Conservation (phyloP, 2,329 filamentous ascomycete genomes). For the Aspergillus sp. region DNA sequence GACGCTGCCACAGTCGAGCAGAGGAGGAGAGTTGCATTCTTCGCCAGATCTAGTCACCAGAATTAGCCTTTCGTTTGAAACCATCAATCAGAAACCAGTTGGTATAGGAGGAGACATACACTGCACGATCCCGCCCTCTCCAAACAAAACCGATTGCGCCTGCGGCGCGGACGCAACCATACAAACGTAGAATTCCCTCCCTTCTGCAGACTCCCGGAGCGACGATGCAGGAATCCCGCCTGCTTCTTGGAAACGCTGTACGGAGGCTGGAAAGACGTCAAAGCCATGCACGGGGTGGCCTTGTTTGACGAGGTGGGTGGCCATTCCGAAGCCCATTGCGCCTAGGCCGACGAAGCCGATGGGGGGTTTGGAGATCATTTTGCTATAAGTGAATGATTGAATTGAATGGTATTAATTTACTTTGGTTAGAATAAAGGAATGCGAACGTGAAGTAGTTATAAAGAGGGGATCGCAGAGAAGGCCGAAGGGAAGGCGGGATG, state of each 20-base stretch:
- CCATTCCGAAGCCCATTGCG: slow-evolving; percentile 81
- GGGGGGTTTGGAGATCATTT: slow-evolving; percentile 41
- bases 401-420: no score
- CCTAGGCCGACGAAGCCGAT: slow-evolving; percentile 71
- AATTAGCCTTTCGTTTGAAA: background rate
- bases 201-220: slow-evolving; percentile 57
- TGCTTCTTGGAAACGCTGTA: slow-evolving; percentile 60
- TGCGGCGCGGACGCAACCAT: slow-evolving; percentile 74
- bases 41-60: slow-evolving; percentile 42
- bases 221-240: slow-evolving; percentile 58
- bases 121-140: slow-evolving; percentile 47
- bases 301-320: slow-evolving; percentile 63
- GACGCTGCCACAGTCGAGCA: slow-evolving; percentile 67
- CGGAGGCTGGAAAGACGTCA: slow-evolving; percentile 64
- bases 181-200: slow-evolving; percentile 59
- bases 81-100: background rate
- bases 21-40: slow-evolving; percentile 58
- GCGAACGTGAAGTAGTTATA: background rate
- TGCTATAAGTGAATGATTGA: background rate
- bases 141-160: slow-evolving; percentile 62
- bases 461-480: background rate
- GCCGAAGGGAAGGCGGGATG: background rate
- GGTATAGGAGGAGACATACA: slow-evolving; percentile 10
- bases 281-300: slow-evolving; percentile 66
- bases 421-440: no score